Conservation (phyloP, 768 basidiomycete species). For the Rhizopogon vinicolor region DNA sequence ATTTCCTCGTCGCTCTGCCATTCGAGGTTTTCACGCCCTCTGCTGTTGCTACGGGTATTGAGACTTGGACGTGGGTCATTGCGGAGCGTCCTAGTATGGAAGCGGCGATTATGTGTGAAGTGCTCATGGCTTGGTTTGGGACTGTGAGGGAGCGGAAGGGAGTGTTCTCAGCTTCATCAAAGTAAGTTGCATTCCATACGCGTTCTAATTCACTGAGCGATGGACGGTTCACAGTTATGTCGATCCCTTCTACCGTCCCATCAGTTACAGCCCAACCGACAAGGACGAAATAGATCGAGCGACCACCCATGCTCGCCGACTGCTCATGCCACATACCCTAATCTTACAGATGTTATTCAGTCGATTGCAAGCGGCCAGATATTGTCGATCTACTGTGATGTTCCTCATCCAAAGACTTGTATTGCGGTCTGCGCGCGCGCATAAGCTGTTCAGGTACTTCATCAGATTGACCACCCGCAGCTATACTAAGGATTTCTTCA, state of each 20-base stretch:
- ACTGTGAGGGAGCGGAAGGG: slow-evolving; percentile 77
- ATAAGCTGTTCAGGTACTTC: slow-evolving; percentile 67
- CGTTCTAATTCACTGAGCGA: background rate
- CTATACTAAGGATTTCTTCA: slow-evolving; percentile 24
- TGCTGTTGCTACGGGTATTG: slow-evolving; percentile 81
- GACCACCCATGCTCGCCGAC: slow-evolving; percentile 60
- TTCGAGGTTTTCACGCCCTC: slow-evolving; percentile 87
- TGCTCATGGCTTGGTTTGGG: slow-evolving; percentile 82
- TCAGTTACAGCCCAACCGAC: slow-evolving; percentile 88
- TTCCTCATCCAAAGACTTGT: slow-evolving; percentile 82
- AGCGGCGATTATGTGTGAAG: slow-evolving; percentile 78
- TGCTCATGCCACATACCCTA: slow-evolving; percentile 79
- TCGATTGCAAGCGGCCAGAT: slow-evolving; percentile 89
- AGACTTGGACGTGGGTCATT: slow-evolving; percentile 96
- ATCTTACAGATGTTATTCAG: slow-evolving; percentile 88
- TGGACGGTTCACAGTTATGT: slow-evolving; percentile 51
- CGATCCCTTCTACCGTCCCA: slow-evolving; percentile 83
- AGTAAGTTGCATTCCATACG: slow-evolving; percentile 48
- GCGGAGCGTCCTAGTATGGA: slow-evolving; percentile 81
- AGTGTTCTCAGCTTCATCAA: slow-evolving; percentile 74
- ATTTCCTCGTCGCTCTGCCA: slow-evolving; percentile 83
- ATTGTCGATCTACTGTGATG: slow-evolving; percentile 81
- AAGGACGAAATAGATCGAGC: slow-evolving; percentile 77
- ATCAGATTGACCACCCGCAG: background rate
- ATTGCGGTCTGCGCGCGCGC: slow-evolving; percentile 69